These are phyloP conservation scores for Botryotinia narcissicola DNA, from an alignment of 2,329 filamentous ascomycete species.

Conservation along the genomic window DNA sequence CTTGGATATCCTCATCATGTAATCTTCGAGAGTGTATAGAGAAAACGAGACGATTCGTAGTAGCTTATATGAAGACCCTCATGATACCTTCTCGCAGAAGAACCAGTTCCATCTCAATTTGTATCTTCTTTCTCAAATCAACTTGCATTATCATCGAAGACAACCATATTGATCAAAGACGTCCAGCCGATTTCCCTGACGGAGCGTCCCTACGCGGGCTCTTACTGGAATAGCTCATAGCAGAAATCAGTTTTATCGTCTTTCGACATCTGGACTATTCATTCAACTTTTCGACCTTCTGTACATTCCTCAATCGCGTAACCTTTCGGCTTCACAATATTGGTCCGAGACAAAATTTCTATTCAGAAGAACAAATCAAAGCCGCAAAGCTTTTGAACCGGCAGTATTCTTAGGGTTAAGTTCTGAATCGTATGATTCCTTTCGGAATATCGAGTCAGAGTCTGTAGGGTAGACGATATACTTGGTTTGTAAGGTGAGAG, in stretches of 20 bases:
- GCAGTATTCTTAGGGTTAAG: conserved; percentile 90
- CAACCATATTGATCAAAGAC: conserved; percentile 54
- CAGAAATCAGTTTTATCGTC: conserved; percentile 50
- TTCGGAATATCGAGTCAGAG: conserved; percentile 69
- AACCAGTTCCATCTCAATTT: conserved; percentile 45
- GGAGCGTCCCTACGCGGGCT: conserved; percentile 72
- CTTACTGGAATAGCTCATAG: conserved; percentile 78
- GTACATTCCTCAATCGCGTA: conserved; percentile 52
- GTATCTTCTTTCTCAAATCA: conserved; percentile 37
- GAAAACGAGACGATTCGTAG: conserved; percentile 27
- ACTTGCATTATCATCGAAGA: conserved; percentile 50
- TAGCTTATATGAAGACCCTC: conserved; percentile 45
- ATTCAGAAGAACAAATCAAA: conserved; percentile 67
- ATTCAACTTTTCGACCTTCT: conserved; percentile 48
- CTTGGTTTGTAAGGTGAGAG: conserved; percentile 52
- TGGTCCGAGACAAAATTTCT: conserved; percentile 42
- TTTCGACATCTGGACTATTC: conserved; percentile 57
- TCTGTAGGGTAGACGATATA: conserved; percentile 79
- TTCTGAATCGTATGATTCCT: conserved; percentile 74
- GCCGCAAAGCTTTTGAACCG: conserved; percentile 72
- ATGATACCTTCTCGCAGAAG: conserved; percentile 49
- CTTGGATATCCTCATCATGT: conserved; percentile 25
- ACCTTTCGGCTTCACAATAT: conserved; percentile 39
- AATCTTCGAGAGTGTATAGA: conserved; percentile 34
- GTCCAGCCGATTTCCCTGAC: conserved; percentile 69